Percentiles rank a stretch among this genome's conserved stretches.
These are phyloP conservation scores for Sarocladiaceae sp. DNA, from an alignment of 2,329 filamentous ascomycete genomes.

Conservation along the genomic window DNA sequence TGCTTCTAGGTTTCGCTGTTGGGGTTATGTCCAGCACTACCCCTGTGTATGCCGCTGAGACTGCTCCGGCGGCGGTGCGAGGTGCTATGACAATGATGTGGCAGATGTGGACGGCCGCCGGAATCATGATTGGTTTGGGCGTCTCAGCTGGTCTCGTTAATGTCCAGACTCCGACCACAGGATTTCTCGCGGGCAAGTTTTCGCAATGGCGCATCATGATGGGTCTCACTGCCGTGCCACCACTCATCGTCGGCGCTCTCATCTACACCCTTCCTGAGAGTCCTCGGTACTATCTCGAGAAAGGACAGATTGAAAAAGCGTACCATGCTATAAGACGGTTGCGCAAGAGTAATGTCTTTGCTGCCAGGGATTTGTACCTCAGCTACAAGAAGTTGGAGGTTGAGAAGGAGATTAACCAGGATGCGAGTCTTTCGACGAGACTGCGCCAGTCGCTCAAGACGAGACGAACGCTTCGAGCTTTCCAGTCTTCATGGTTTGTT, in stretches of 20 bases:
- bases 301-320: constrained; percentile 33
- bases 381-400: constrained; percentile 33
- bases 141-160: constrained; percentile 18
- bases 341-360: constrained; percentile 42
- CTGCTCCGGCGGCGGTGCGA: constrained; percentile 24
- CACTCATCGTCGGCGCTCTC: constrained; percentile 40
- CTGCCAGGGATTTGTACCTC: constrained; percentile 45
- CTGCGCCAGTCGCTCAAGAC: constrained; percentile 25
- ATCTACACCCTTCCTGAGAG: constrained; percentile 48
- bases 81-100: constrained; percentile 29
- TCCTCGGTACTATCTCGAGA: constrained; percentile 47
- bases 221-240: constrained; percentile 46
- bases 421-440: constrained; percentile 11
- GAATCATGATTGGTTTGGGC: constrained; percentile 34
- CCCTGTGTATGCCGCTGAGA: constrained; percentile 25
- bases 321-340: constrained; percentile 40
- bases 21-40: constrained; percentile 25
- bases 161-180: neutral
- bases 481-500: constrained; percentile 27
- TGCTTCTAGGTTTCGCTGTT: constrained; percentile 25
- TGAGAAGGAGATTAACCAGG: constrained; percentile 16
- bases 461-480: constrained; percentile 25
- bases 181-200: constrained; percentile 9
- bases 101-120: constrained; percentile 29
- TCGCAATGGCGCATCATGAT: constrained; percentile 30